Evolutionary conservation across 1,139 yeast species (phyloP), one percentile per base, ranked within the genome.

Genomic region (Sugiyamaella pinicola): DNA sequence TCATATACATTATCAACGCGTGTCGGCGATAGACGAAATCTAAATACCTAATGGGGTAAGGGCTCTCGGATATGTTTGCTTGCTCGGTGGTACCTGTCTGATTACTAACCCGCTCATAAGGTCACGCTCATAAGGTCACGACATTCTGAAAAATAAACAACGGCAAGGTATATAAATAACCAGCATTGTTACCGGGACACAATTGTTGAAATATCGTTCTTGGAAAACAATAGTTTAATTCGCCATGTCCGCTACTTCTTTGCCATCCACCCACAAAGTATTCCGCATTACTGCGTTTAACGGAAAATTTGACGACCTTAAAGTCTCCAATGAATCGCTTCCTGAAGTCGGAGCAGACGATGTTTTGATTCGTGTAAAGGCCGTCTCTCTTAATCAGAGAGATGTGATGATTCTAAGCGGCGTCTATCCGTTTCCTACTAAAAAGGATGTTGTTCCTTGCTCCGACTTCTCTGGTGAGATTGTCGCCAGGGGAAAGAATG

Each of bases 341-440:
- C 59, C 58, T 17, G 31, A 47, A 17, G 28, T 43, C 15, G 51
- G 47, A 3, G 51, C 58, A 8, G 49, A 54, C 13, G 55, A 61
- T 34, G 56, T 61, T 10, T 56, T 58, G 18, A 42, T 61, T 28
- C 44, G 55, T 21, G 45, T 54, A 21, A 55, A 56, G 40, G 58
- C 62, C 4, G 61, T 57, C 7, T 51, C 62, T 9, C 52, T 61
- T 40, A 61, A 61, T 31, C 59, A 52, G 43, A 51, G 63, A 28
- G 64, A 61, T 47, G 8, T 59, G 34, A 54, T 57, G 49, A 56
- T 60, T 34, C 41, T 52, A 22, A 46, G 33, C 21, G 52, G 51
- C 15, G n/a, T 18, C 17, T 60, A 60, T 41, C 58, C 57, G 9
- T 37, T 55, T 35, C 50, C 47, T 4, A 35, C 33, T 9, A 39